Percentiles rank a stretch among this genome's conserved stretches.
Evolutionary conservation across 192 early-diverging fungal genomes (phyloP).

Genomic region (Kickxella alabastrina): DNA sequence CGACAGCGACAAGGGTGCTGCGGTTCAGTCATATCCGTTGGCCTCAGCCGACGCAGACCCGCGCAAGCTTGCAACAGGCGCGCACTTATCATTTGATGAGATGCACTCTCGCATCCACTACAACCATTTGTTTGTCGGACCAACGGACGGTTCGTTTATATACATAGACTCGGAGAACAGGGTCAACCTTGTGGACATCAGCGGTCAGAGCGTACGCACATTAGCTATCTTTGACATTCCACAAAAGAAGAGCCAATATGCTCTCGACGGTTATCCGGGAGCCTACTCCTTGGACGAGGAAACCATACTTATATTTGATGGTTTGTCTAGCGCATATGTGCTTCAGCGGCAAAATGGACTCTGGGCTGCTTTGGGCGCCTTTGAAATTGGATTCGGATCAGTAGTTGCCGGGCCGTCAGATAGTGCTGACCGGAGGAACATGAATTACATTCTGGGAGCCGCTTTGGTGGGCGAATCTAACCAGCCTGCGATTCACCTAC

Average conservation of each 20-base stretch:
- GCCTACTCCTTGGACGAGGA: constrained; percentile 10
- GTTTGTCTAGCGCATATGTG: constrained; percentile 26
- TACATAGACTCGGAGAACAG: constrained; percentile 17
- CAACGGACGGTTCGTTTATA: constrained; percentile 17
- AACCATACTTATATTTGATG: constrained; percentile 35
- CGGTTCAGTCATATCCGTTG: neutral
- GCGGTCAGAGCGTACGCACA: neutral
- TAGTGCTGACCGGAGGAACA: constrained; percentile 1
- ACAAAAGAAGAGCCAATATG: constrained; percentile 1
- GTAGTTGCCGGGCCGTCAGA: constrained; percentile 24
- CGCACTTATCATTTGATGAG: constrained; percentile 62
- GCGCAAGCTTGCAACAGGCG: constrained; percentile 39
- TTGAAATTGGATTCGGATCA: constrained; percentile 30
- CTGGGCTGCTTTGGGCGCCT: constrained; percentile 18
- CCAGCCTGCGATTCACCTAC: constrained; percentile 11
- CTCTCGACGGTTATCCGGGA: constrained; percentile 29
- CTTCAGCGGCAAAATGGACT: neutral
- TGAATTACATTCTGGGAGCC: constrained; percentile 31
- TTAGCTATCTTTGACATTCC: constrained; percentile 30
- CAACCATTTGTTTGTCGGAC: constrained; percentile 62
- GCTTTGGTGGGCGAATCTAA: constrained; percentile 1
- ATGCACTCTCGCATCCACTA: constrained; percentile 59
- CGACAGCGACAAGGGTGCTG: constrained; percentile 6
- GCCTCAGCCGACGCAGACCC: constrained; percentile 17
- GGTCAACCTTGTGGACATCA: constrained; percentile 18